These are phyloP conservation scores for Hypholoma sublateritium DNA, from an alignment of 768 basidiomycete genomes.

Conservation along the genomic window DNA sequence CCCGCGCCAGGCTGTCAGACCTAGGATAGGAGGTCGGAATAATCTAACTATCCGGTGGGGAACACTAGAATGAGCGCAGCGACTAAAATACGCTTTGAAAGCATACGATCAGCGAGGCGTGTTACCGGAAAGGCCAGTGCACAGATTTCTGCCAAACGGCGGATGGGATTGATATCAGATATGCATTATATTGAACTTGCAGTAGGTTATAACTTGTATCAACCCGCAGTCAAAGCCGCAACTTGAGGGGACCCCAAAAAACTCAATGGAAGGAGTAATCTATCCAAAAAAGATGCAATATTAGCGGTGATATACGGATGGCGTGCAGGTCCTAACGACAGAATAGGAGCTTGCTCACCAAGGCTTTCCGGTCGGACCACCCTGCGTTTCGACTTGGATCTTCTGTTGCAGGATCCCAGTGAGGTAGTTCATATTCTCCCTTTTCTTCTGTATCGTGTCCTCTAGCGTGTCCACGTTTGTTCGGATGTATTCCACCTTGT, in stretches of 20 bases:
- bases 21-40: background rate
- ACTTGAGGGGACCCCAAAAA: background rate
- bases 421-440: slow-evolving; percentile 82
- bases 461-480: slow-evolving; percentile 85
- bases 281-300: background rate
- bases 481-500: slow-evolving; percentile 81
- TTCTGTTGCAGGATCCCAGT: slow-evolving; percentile 71
- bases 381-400: slow-evolving; percentile 36
- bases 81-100: background rate
- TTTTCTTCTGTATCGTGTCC: slow-evolving; percentile 87
- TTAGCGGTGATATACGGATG: background rate
- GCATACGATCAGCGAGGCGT: background rate
- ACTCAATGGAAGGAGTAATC: background rate
- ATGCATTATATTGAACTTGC: background rate
- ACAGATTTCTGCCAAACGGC: background rate
- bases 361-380: slow-evolving; percentile 15
- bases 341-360: slow-evolving; percentile 7
- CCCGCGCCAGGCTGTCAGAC: slow-evolving; percentile 1
- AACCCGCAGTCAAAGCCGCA: background rate
- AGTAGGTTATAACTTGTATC: background rate
- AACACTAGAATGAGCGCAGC: background rate
- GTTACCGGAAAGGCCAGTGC: background rate
- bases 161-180: background rate
- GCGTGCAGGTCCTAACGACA: background rate
- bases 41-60: background rate